Evolutionary conservation across 140 eudicot genomes (phyloP), one percentile per base, ranked within the genome.

Genomic region (Senecio squalidus): DNA sequence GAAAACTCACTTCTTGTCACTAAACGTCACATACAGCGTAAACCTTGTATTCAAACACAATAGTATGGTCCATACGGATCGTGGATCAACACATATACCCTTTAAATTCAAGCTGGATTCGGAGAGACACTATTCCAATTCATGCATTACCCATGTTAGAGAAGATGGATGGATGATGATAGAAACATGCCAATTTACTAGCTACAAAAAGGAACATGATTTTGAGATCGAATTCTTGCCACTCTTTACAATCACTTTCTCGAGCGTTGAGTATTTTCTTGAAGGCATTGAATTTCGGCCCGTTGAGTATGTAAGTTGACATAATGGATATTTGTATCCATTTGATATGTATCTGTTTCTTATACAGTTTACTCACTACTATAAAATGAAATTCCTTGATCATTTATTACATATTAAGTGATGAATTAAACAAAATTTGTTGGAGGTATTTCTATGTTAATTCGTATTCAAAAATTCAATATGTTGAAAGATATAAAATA

Each of bases 211-310:
- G 13, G 64, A 55, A 38, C 54, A 66, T 54, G 71, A 38, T 52
- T 57, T 51, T 24, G 29, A 7, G 24, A 27, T 66, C 14, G 33
- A 66, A 11, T 66, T 66, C 46, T 1, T 54, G 72, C 72, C 63
- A 7, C 64, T 41, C 52, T 36, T 25, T 57, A 1, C 28, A 17
- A 14, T 66, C 34, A 40, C 45, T 26, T 26, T 33, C 11, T 66
- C 72, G 14, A 39, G 9, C 14, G 15, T 39, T 0, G 28, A 33
- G 41, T 51, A 34, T 51, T 9, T 23, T 52, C 11, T 51, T 17
- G 62, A 52, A 65, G 62, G 71, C 13, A 3, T 66, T 26, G 71
- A 66, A 20, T 66, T 66, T 41, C 13, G 33, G 24, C 71, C 55
- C 0, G 33, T 54, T 1, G 22, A 14, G 33, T 66, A 66, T 54